Evolutionary conservation across 129 eudicot species (phyloP).

Genomic region (Flaveria sonorensis): DNA sequence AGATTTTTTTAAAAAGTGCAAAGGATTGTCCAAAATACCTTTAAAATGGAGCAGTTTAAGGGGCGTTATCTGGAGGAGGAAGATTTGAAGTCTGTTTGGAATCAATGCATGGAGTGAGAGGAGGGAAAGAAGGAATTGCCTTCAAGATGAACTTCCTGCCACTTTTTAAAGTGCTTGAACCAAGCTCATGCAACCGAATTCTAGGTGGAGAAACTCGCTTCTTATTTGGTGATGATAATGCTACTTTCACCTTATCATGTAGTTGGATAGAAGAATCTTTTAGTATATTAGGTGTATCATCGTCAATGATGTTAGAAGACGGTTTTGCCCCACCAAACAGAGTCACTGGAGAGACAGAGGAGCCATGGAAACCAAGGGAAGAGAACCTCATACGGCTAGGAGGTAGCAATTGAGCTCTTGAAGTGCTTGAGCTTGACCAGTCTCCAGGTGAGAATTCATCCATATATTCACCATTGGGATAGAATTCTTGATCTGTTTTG

Average conservation of each 20-base stretch:
- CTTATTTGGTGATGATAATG: constrained; percentile 69
- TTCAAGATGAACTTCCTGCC: constrained; percentile 66
- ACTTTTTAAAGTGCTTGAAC: constrained; percentile 58
- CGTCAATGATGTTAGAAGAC: constrained; percentile 34
- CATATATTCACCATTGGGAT: constrained; percentile 28
- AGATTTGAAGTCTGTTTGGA: constrained; percentile 37
- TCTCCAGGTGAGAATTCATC: constrained; percentile 39
- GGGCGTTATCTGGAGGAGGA: constrained; percentile 20
- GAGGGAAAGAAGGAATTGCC: constrained; percentile 67
- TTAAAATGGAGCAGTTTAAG: constrained; percentile 20
- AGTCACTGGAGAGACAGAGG: constrained; percentile 48
- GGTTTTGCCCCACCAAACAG: constrained; percentile 41
- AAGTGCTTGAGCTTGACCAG: constrained; percentile 32
- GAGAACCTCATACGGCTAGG: constrained; percentile 28
- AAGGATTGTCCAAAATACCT: constrained; percentile 25
- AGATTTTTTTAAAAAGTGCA: background rate
- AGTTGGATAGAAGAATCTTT: constrained; percentile 46
- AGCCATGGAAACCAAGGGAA: constrained; percentile 43
- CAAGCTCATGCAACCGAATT: constrained; percentile 40
- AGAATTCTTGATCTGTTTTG: constrained; percentile 38
- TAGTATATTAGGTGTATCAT: constrained; percentile 67
- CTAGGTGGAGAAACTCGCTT: constrained; percentile 86
- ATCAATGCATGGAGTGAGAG: constrained; percentile 56
- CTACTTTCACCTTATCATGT: constrained; percentile 43
- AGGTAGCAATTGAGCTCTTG: constrained; percentile 35